Conservation (phyloP, 371 early-diverging fungal genomes). For the Mortierella sp. region DNA sequence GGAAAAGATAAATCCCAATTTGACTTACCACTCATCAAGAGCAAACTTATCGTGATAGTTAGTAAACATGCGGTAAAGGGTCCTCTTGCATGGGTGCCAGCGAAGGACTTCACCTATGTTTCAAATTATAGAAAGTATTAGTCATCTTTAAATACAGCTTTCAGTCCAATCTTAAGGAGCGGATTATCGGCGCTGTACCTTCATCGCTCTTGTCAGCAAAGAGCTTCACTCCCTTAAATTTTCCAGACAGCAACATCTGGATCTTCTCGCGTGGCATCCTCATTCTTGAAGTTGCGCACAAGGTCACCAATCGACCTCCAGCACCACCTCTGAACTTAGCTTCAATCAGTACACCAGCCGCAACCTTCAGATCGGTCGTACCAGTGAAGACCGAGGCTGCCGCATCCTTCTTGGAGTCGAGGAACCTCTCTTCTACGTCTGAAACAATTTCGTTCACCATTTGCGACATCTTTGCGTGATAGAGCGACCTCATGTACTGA, state of each 20-base stretch:
- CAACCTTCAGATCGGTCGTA: conserved; percentile 30
- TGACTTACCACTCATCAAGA: conserved; percentile 42
- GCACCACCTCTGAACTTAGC: conserved; percentile 35
- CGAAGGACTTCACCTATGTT: conserved; percentile 8
- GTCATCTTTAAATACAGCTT: too few species aligned
- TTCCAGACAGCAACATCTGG: conserved; percentile 53
- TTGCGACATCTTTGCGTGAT: conserved; percentile 37
- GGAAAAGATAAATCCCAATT: too few species aligned
- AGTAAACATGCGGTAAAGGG: conserved; percentile 36
- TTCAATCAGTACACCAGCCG: conserved; percentile 54
- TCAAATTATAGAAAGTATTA: neutral
- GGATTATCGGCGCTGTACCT: neutral
- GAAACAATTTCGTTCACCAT: conserved; percentile 24
- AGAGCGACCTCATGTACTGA: conserved; percentile 26
- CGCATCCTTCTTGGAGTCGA: conserved; percentile 22
- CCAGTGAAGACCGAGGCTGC: conserved; percentile 30
- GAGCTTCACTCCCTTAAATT: conserved; percentile 38
- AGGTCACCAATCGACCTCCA: conserved; percentile 33
- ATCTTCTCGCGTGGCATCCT: conserved; percentile 41
- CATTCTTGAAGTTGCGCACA: conserved; percentile 34
- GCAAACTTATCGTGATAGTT: conserved; percentile 38
- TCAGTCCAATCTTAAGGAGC: too few species aligned
- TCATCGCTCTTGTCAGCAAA: conserved; percentile 13
- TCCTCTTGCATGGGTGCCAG: conserved; percentile 35
- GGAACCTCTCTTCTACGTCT: conserved; percentile 27